phyloP scores from a whole-genome alignment of 305 asterid species.

The Plantago rigida region DNA sequence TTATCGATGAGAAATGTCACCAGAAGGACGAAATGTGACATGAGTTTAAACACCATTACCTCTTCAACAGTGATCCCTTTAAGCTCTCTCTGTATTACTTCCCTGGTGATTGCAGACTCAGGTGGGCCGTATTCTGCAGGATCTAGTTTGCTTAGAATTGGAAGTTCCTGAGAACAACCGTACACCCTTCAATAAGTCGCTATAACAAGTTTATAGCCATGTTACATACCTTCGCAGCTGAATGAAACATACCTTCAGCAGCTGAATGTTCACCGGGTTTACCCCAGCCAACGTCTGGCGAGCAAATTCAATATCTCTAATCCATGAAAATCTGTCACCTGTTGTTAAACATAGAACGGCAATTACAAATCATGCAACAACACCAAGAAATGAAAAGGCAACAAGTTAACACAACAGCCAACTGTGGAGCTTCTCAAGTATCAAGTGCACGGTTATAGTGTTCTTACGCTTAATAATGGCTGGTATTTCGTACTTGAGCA shows the following conservation, averaged over 20 bases:
- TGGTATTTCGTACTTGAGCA: slow-evolving; percentile 75
- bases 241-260: slow-evolving; percentile 45
- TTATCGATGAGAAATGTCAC: not conserved
- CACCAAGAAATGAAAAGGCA: slow-evolving; percentile 8
- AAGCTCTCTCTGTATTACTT: slow-evolving; percentile 48
- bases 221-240: slow-evolving; percentile 43
- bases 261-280: slow-evolving; percentile 69
- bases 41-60: slow-evolving; percentile 30
- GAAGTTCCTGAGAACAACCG: slow-evolving; percentile 46
- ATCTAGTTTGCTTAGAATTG: slow-evolving; percentile 62
- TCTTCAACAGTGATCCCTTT: slow-evolving; percentile 51
- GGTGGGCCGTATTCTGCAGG: slow-evolving; percentile 57
- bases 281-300: slow-evolving; percentile 80
- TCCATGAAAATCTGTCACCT: slow-evolving; percentile 87
- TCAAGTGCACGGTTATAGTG: not conserved
- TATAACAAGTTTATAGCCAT: not conserved
- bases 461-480: slow-evolving; percentile 57
- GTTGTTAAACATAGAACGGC: slow-evolving; percentile 1
- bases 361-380: not conserved
- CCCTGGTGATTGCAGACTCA: slow-evolving; percentile 66
- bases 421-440: not conserved
- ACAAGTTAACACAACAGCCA: not conserved
- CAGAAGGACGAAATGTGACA: not conserved
- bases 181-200: slow-evolving; percentile 2
- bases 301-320: slow-evolving; percentile 76